phyloP scores from a whole-genome alignment of 2,329 filamentous ascomycete species.

The Simplicillium sp. region DNA sequence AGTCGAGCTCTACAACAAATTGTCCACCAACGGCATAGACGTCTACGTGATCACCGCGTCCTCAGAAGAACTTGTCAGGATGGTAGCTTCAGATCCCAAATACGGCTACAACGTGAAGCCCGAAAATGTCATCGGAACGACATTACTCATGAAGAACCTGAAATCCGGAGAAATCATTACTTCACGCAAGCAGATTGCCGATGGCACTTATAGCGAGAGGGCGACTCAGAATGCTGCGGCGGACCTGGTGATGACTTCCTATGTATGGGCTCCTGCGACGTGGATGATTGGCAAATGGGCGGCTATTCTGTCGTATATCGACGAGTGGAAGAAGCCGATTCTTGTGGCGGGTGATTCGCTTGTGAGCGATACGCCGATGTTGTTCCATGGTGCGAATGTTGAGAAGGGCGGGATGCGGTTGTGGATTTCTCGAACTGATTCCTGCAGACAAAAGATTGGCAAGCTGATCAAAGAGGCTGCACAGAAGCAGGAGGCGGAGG shows the following conservation, averaged over 20 bases:
- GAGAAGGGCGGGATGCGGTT: conserved; percentile 29
- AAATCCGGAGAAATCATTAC: conserved; percentile 20
- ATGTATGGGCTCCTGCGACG: conserved; percentile 31
- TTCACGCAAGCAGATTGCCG: conserved; percentile 27
- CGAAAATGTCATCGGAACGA: conserved; percentile 33
- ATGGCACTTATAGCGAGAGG: conserved; percentile 21
- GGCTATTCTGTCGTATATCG: conserved; percentile 30
- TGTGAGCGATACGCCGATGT: conserved; percentile 31
- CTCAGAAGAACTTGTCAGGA: conserved; percentile 33
- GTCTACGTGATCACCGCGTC: conserved; percentile 33
- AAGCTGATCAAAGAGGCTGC: conserved; percentile 25
- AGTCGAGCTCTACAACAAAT: conserved; percentile 30
- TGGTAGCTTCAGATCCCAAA: conserved; percentile 32
- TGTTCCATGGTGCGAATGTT: conserved; percentile 33
- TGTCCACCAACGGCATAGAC: conserved; percentile 31
- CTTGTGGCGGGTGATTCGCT: conserved; percentile 33
- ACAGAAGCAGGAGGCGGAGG: conserved; percentile 21
- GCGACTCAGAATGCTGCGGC: conserved; percentile 18
- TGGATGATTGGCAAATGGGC: conserved; percentile 35
- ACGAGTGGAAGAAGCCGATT: conserved; percentile 31
- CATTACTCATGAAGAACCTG: conserved; percentile 22
- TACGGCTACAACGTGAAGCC: conserved; percentile 35
- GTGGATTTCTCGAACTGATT: conserved; percentile 28
- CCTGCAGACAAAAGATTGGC: conserved; percentile 22
- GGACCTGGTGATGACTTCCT: conserved; percentile 27